Percentiles rank a stretch among this genome's conserved stretches.
These are phyloP conservation scores for Herpotrichia juniperi DNA, from an alignment of 2,329 filamentous ascomycete genomes.

Conservation along the genomic window DNA sequence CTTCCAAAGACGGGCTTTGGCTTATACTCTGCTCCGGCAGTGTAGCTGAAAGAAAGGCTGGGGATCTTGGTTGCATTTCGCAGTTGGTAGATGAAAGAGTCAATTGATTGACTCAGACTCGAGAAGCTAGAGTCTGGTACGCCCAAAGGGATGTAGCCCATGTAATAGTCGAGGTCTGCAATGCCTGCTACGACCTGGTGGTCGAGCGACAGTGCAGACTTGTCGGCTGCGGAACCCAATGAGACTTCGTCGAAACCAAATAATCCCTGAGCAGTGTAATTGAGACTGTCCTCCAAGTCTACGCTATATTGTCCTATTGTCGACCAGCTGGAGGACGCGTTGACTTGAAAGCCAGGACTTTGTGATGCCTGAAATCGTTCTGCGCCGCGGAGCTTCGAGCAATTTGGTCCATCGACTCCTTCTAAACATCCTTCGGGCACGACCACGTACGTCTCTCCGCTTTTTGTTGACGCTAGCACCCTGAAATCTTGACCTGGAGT, in stretches of 20 bases:
- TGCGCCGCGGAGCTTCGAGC: slow-evolving; percentile 35
- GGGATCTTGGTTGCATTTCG: slow-evolving; percentile 38
- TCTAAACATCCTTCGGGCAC: slow-evolving; percentile 42
- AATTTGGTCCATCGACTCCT: slow-evolving; percentile 33
- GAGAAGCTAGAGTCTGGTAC: slow-evolving; percentile 37
- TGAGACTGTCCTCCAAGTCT: slow-evolving; percentile 35
- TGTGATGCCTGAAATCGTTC: slow-evolving; percentile 35
- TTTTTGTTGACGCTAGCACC: slow-evolving; percentile 43
- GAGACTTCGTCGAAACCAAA: slow-evolving; percentile 41
- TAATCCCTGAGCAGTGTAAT: slow-evolving; percentile 30
- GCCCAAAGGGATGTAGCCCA: slow-evolving; percentile 38
- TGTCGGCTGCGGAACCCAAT: slow-evolving; percentile 29
- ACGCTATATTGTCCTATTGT: slow-evolving; percentile 39
- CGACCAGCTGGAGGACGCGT: slow-evolving; percentile 39
- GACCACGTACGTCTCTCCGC: slow-evolving; percentile 37
- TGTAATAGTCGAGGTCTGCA: slow-evolving; percentile 34
- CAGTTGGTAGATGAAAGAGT: slow-evolving; percentile 35
- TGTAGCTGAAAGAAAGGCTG: slow-evolving; percentile 43
- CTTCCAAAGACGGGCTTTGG: slow-evolving; percentile 41
- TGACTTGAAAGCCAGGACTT: slow-evolving; percentile 38
- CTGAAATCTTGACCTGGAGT: slow-evolving; percentile 47
- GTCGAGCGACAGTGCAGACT: slow-evolving; percentile 24
- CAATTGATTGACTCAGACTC: slow-evolving; percentile 29
- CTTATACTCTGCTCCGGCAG: slow-evolving; percentile 43
- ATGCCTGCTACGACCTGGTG: slow-evolving; percentile 37